Base-by-base conservation (phyloP, 2,329 filamentous ascomycete species). In the Domatiomyces globalis region DNA sequence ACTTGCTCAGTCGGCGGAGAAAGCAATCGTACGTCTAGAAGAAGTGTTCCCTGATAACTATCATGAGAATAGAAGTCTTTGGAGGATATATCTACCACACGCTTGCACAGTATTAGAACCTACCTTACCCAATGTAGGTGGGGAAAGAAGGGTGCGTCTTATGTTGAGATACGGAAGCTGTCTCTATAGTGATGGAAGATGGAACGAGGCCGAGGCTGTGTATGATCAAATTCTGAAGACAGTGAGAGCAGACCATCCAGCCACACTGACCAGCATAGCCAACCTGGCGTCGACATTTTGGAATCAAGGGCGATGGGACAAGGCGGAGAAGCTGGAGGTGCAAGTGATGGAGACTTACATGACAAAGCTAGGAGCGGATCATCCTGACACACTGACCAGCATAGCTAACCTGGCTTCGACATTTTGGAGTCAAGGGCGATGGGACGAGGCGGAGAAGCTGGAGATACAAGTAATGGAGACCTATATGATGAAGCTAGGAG, bases 21-120 rank as follows among this genome's bases (percentile, higher is more conserved):
- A 45, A 46, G 50, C 56, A 17, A 48, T 60, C 12, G 33, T 44
- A 25, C 56, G 58, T 45, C 49, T 67, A 10, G 46, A 49, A 10
- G 46, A 63, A 45, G 36, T 66, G 7, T 59, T 66, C 20, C 60
- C 57, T 9, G 4, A 49, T 27, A 5, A 4, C 53, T 39, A 49
- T 17, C 45, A 60, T 50, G 18, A 52, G 2, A 62, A 58, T 33
- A 55, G 52, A 56, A 52, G 48, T 5, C 44, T 52, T 5, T 67
- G 63, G 62, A 54, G 50, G 27, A 22, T 49, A 36, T 67, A 65
- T 52, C 45, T 68, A 19, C 63, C 64, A 44, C 65, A 68, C 55
- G 62, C 60, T 15, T 10, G 18, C 20, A 2, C 9, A 19, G 43
- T 17, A 15, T n/a, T n/a, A n/a, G n/a, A n/a, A n/a, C n/a, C n/a